Base-by-base conservation (phyloP, 345 rosid genomes). In the Eucalyptus tenuipes region DNA sequence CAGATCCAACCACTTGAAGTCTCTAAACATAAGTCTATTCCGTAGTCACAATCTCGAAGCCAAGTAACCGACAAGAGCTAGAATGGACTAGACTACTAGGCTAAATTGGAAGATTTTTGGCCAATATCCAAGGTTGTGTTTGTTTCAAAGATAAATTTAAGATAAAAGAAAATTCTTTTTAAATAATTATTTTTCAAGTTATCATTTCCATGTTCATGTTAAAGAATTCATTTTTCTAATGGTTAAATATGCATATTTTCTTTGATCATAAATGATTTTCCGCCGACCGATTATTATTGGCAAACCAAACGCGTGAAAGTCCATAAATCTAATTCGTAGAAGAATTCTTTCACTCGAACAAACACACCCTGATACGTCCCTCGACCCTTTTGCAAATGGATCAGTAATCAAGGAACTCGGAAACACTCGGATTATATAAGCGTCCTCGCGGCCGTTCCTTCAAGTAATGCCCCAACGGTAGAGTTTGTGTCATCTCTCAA, bases 231-330 rank as follows among this genome's bases (percentile, higher is more conserved):
- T 37, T 71, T 40, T 37, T 71, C 27, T 37, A 71, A 5, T 0
- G 2, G 14, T 71, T 18, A 37, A 37, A 42, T 12, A 71, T 33
- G 13, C 13, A 37, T 17, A 71, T 37, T 33, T 71, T 17, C 1
- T 33, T 18, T 5, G 6, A 3, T 2, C 2, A 24, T 37, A 20
- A 37, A 71, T 37, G 27, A 71, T 37, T 71, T 71, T 18, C 14
- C 0, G 0, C 37, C 0, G 4, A 37, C 2, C 0, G 15, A 37
- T 10, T 4, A 71, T 18, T 71, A 3, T 71, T 2, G 0, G 4
- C 13, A 18, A 71, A 71, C 3, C 2, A 18, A 71, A 71, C 0
- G 0, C 2, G 0, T 10, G 22, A 71, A 71, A 71, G 24, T 18
- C 2, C 0, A 1, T 1, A 37, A 37, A 71, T 18, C 14, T 71